A percentile compares a stretch with the other conserved stretches of the same genome.
These are phyloP conservation scores for Polyplosphaeria fusca DNA, from an alignment of 495 filamentous ascomycete species.

Conservation along the genomic window DNA sequence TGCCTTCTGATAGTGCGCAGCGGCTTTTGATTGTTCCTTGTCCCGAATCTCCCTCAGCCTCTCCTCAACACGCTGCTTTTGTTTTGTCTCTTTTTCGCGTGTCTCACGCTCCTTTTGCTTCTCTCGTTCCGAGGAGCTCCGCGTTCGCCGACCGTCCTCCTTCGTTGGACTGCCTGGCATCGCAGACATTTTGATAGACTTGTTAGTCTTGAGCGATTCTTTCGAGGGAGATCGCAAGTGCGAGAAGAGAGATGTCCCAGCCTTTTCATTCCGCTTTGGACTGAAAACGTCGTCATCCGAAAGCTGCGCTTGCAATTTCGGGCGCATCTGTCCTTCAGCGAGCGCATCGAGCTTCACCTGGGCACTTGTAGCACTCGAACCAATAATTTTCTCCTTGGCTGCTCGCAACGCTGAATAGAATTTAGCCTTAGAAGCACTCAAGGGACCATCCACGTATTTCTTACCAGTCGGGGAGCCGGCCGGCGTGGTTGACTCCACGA, in stretches of 20 bases:
- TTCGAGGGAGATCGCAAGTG: conserved; percentile 28
- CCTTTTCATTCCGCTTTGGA: conserved; percentile 28
- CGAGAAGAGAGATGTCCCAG: conserved; percentile 17
- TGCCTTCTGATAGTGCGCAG: conserved; percentile 34
- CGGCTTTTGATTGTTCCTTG: conserved; percentile 52
- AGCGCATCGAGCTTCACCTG: conserved; percentile 65
- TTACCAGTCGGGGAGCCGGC: conserved; percentile 63
- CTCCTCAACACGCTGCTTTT: conserved; percentile 53
- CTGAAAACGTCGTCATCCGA: conserved; percentile 30
- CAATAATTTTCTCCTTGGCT: conserved; percentile 78
- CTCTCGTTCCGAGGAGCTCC: conserved; percentile 73
- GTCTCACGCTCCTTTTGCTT: conserved; percentile 60
- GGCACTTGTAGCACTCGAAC: conserved; percentile 72
- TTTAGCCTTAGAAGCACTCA: conserved; percentile 85
- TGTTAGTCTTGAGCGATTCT: conserved; percentile 20
- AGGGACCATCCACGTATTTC: conserved; percentile 66
- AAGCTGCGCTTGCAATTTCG: conserved; percentile 23
- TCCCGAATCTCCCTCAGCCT: conserved; percentile 62
- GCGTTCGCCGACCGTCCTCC: conserved; percentile 54
- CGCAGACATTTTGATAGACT: conserved; percentile 27
- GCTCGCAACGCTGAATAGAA: conserved; percentile 83
- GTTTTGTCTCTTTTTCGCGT: conserved; percentile 58
- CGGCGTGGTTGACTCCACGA: conserved; percentile 59
- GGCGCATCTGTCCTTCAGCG: conserved; percentile 40
- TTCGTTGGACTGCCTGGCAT: conserved; percentile 36